Percentiles rank a stretch among this genome's conserved stretches.
Conservation (phyloP, 768 basidiomycete species). For the Leccinum fibrillosum region DNA sequence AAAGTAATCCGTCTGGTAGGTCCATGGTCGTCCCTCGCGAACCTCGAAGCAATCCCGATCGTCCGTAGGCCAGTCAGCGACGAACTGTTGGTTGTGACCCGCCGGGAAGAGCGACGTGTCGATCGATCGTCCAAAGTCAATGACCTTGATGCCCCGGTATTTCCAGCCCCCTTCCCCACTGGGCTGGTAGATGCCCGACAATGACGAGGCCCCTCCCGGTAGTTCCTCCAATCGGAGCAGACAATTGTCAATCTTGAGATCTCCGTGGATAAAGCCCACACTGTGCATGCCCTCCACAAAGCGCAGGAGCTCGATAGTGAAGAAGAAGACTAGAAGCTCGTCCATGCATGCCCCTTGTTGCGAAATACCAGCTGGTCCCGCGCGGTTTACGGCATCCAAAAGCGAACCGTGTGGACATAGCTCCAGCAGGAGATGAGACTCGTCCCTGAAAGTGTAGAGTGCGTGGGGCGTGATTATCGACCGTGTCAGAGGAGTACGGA, state of each 20-base stretch:
- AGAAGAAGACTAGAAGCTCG: constrained; percentile 93
- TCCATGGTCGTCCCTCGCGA: constrained; percentile 81
- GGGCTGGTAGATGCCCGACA: constrained; percentile 76
- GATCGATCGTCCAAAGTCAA: constrained; percentile 97
- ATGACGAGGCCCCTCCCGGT: constrained; percentile 62
- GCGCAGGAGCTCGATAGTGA: constrained; percentile 85
- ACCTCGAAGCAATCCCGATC: constrained; percentile 92
- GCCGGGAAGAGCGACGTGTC: constrained; percentile 80
- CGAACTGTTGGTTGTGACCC: constrained; percentile 63
- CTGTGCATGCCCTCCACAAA: constrained; percentile 79
- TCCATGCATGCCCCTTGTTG: constrained; percentile 83
- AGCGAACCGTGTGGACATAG: constrained; percentile 90
- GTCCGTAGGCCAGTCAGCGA: constrained; percentile 87
- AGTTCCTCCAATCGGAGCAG: constrained; percentile 88
- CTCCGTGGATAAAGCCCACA: constrained; percentile 91
- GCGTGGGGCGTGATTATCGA: constrained; percentile 78
- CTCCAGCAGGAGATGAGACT: constrained; percentile 86
- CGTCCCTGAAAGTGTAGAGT: constrained; percentile 82
- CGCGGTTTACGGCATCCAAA: constrained; percentile 87
- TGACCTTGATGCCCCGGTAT: constrained; percentile 84
- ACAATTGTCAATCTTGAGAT: constrained; percentile 99
- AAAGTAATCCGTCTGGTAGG: constrained; percentile 93
- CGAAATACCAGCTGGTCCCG: constrained; percentile 67
- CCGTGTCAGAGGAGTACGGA: constrained; percentile 54
- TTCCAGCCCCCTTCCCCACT: constrained; percentile 82